Base-by-base conservation (phyloP, 2,329 filamentous ascomycete genomes). In the Xylariaceae sp. region DNA sequence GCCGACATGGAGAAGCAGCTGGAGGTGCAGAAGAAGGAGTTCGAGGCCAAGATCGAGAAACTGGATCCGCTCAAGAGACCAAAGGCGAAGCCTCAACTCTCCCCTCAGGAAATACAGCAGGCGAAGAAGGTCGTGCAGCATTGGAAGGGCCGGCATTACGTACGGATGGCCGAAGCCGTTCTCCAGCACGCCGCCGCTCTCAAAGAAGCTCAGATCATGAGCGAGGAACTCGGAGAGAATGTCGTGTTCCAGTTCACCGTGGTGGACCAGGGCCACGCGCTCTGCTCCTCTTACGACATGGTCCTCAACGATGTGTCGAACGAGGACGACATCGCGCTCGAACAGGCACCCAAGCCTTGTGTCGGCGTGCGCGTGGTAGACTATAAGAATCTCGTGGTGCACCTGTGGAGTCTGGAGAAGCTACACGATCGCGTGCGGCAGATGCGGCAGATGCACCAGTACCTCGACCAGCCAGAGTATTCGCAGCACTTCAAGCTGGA, bases 191-290 rank as follows among this genome's bases (percentile, higher is more conserved):
- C 90, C 3, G 81, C 86, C 6, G 78, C 82, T 18, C 64, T 98
- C 42, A 98, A 98, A 60, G 92, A 98, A 63, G 92, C 92, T 2
- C 92, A 98, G 58, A 83, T 98, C 44, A 92, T 98, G 87, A 94
- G 89, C 66, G 90, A 95, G 53, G 87, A 94, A 54, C 85, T 98
- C 68, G 86, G 92, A 51, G 92, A 96, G 60, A 81, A 81, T 49
- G 85, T 96, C 7, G 83, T 90, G 14, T 97, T 98, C 60, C 92
- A 98, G 61, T 98, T 97, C 59, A 84, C 87, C 9, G 81, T 96
- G 40, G 80, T 97, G 21, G 90, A 96, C 54, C 70, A 84, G 47
- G 92, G 92, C 2, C 89, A 98, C 55, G 81, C 81, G 15, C 75
- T 94, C 50, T 89, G 85, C 52, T 98, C 92, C 3, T 94, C 89